phyloP scores from a whole-genome alignment of 108 stramenopile genomes.

The Skeletonema tropicum region DNA sequence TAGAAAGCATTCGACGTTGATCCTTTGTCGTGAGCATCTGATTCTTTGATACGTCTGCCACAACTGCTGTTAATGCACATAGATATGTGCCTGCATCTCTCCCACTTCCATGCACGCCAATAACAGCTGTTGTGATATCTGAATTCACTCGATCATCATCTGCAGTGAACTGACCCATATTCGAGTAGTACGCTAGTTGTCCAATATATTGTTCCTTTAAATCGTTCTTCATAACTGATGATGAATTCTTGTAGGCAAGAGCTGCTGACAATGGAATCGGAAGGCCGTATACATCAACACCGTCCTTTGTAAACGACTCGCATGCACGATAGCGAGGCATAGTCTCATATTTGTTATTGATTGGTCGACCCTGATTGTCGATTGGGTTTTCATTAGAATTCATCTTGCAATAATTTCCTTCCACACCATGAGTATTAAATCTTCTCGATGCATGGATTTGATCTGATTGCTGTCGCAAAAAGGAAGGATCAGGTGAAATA shows the following conservation, averaged over 20 bases:
- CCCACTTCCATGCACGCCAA: slow-evolving; percentile 77
- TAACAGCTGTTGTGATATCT: slow-evolving; percentile 37
- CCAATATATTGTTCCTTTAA: neutral
- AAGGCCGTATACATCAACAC: slow-evolving; percentile 18
- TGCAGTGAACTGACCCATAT: slow-evolving; percentile 20
- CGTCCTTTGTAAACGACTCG: neutral
- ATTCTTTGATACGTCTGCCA: slow-evolving; percentile 19
- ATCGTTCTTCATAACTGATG: neutral
- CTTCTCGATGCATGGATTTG: neutral
- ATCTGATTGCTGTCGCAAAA: neutral
- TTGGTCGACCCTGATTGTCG: slow-evolving; percentile 12
- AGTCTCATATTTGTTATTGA: slow-evolving; percentile 13
- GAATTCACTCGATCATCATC: neutral
- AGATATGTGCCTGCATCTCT: slow-evolving; percentile 76
- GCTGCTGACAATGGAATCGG: slow-evolving; percentile 3
- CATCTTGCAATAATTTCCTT: neutral
- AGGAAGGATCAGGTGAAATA: neutral
- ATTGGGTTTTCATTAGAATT: slow-evolving; percentile 2
- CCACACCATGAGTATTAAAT: too few species aligned
- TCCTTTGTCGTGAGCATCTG: neutral
- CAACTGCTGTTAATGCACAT: slow-evolving; percentile 57
- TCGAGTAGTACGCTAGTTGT: slow-evolving; percentile 63
- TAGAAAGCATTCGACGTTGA: neutral
- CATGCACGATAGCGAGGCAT: slow-evolving; percentile 30
- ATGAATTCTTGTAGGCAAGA: neutral